Base-by-base conservation (phyloP, 345 rosid genomes). In the Gossypium mustelinum region DNA sequence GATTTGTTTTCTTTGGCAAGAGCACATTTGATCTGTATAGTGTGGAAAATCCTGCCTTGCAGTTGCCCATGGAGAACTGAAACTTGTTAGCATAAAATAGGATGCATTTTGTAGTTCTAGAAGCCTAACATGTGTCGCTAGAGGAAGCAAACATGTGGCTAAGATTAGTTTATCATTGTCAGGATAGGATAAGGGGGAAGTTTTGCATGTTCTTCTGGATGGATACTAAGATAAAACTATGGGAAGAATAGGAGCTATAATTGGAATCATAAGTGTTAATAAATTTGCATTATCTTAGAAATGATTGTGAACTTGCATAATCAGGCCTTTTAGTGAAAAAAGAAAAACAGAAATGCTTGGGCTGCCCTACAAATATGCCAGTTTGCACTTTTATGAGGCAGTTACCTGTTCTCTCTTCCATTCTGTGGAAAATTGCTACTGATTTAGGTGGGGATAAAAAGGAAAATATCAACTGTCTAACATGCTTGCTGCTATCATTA, bases 401-500 rank as follows among this genome's bases (percentile, higher is more conserved):
- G 1, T 55, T 13, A 20, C 55, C 39, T n/a, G 18, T 57, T 57
- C 17, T 58, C 22, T 58, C 14, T 58, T 44, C 20, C n/a, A 58
- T 44, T 58, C 22, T 72, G 64, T 20, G 39, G 54, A 7, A 39
- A 34, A 57, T 43, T 18, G 41, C 50, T 58, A 43, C 11, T 24
- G 52, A 17, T 47, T 58, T 48, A 45, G 43, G 24, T 1, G 10
- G 22, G 10, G 16, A 7, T 61, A 17, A 10, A 24, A 54, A 14
- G 6, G 18, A 56, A 39, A 59, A 59, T 57, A 77, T 73, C 78
- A 56, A 34, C 44, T 73, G 7, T 56, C 56, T 69, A 61, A 79
- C 71, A 63, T 77, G 60, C 64, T 71, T 77, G 25, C 48, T 77
- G 78, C 18, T 52, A 71, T 79, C 69, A 72, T 77, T 73, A 50